These are phyloP conservation scores for Rhynchosporium graminicola DNA, from an alignment of 2,329 filamentous ascomycete genomes.

Conservation along the genomic window DNA sequence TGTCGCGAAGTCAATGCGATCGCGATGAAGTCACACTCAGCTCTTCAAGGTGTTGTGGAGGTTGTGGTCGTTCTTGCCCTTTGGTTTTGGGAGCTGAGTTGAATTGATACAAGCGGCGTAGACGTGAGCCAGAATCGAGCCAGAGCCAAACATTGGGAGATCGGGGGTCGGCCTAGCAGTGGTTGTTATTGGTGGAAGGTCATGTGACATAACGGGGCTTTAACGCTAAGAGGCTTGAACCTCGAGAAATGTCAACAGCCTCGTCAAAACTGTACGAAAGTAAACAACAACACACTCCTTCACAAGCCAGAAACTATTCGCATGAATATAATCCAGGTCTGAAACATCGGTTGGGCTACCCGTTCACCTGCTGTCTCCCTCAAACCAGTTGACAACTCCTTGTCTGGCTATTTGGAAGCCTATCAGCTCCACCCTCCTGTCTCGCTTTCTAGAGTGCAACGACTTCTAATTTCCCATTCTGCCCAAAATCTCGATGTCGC, in stretches of 20 bases:
- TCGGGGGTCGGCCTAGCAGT: neutral
- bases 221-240: constrained; percentile 3
- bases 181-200: constrained; percentile 19
- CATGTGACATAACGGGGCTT: constrained; percentile 8
- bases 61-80: constrained; percentile 14
- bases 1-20: constrained; percentile 19
- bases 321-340: too few relatives aligned
- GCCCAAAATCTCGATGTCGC: too few relatives aligned
- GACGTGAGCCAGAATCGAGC: neutral
- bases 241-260: constrained; percentile 16
- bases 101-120: constrained; percentile 17
- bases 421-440: neutral
- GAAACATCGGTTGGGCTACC: too few relatives aligned
- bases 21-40: neutral
- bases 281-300: too few relatives aligned
- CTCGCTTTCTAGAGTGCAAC: too few relatives aligned
- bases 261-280: neutral
- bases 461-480: neutral
- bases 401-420: too few relatives aligned
- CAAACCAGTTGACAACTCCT: too few relatives aligned
- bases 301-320: too few relatives aligned
- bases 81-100: constrained; percentile 1
- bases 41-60: constrained; percentile 12
- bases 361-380: too few relatives aligned
- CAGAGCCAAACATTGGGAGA: constrained; percentile 8